A percentile compares a stretch with the other conserved stretches of the same genome.
phyloP scores from a whole-genome alignment of 805 yeast species.

The Naumovozyma dairenensis region DNA sequence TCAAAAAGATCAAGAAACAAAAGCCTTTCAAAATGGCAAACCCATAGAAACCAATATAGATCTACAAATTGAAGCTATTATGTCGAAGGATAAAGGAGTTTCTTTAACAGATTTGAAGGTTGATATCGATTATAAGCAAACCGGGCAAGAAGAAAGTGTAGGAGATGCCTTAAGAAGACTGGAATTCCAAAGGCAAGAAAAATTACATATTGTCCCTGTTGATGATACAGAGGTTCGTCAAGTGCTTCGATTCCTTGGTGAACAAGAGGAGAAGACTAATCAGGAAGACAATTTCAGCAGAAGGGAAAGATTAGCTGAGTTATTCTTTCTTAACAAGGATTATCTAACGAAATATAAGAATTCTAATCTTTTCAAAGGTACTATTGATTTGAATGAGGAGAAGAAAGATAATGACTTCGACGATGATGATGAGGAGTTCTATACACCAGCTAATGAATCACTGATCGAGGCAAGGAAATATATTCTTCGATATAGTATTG shows the following conservation, averaged over 20 bases:
- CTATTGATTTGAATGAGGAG: not conserved
- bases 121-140: slow-evolving; percentile 12
- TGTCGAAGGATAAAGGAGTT: slow-evolving; percentile 3
- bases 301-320: slow-evolving; percentile 45
- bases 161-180: slow-evolving; percentile 20
- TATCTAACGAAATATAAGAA: slow-evolving; percentile 12
- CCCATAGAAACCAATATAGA: no score
- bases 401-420: slow-evolving; percentile 6
- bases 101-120: slow-evolving; percentile 16
- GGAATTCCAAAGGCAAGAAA: slow-evolving; percentile 21
- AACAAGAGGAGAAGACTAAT: slow-evolving; percentile 47
- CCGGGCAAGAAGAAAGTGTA: slow-evolving; percentile 18
- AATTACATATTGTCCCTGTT: slow-evolving; percentile 42
- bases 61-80: no score
- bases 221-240: slow-evolving; percentile 52
- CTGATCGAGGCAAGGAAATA: slow-evolving; percentile 42
- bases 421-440: slow-evolving; percentile 55
- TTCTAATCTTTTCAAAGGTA: not conserved
- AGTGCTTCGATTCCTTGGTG: slow-evolving; percentile 39
- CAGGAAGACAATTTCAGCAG: slow-evolving; percentile 56
- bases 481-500: slow-evolving; percentile 45
- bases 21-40: no score
- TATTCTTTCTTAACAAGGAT: slow-evolving; percentile 31
- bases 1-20: no score
- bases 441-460: slow-evolving; percentile 62